Conservation (phyloP, 139 green algal species). For the Picochlorum costavermella region DNA sequence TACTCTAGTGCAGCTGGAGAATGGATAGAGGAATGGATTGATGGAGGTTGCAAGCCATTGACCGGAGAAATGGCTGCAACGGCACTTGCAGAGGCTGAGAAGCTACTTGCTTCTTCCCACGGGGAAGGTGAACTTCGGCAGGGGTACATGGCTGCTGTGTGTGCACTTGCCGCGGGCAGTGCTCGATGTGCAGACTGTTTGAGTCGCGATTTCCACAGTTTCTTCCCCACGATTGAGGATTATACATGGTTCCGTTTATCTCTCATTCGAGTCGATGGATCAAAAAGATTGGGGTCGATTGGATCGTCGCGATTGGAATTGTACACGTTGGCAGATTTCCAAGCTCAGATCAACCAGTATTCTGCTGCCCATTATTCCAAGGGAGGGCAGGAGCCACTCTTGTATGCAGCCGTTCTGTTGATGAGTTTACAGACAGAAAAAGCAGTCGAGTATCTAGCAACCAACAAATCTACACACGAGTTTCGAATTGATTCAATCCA, state of each 20-base stretch:
- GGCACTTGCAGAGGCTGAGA: conserved; percentile 47
- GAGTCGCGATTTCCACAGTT: conserved; percentile 21
- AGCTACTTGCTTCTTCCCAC: conserved; percentile 29
- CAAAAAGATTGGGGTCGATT: not conserved
- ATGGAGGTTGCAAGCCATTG: conserved; percentile 18
- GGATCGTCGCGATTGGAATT: conserved; percentile 12
- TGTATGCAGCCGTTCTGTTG: conserved; percentile 78
- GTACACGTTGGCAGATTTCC: conserved; percentile 57
- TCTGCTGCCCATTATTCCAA: conserved; percentile 66
- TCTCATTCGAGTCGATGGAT: conserved; percentile 33
- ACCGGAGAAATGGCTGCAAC: conserved; percentile 8
- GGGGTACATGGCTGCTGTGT: conserved; percentile 28
- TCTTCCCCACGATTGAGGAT: conserved; percentile 87
- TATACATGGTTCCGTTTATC: conserved; percentile 81
- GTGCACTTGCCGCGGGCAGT: conserved; percentile 61
- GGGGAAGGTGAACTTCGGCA: conserved; percentile 10
- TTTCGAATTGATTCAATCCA: conserved; percentile 64
- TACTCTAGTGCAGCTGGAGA: conserved; percentile 5
- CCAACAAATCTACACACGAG: conserved; percentile 36
- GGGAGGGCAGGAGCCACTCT: conserved; percentile 58
- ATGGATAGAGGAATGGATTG: conserved; percentile 27
- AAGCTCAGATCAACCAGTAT: conserved; percentile 74
- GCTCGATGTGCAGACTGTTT: conserved; percentile 47
- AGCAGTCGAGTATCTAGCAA: conserved; percentile 35
- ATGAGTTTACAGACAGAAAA: conserved; percentile 59